A percentile compares a stretch with the other conserved stretches of the same genome.
Conservation (phyloP, 805 yeast species). For the Deakozyma indianensis region DNA sequence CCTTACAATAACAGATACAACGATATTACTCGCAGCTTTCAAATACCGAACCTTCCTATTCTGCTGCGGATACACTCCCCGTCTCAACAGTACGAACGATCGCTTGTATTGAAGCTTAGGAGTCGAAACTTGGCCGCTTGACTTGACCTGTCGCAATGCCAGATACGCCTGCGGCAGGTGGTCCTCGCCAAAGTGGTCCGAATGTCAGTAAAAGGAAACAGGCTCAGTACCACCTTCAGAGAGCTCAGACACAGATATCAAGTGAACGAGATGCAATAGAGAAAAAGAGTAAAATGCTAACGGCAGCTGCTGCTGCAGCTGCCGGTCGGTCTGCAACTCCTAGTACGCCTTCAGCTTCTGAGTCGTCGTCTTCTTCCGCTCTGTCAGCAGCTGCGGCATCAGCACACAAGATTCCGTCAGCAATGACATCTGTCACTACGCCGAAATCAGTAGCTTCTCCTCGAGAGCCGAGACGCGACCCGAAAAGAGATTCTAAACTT, state of each 20-base stretch:
- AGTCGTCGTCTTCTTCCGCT: not conserved
- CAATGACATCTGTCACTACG: not conserved
- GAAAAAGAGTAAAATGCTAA: not conserved
- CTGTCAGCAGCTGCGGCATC: not conserved
- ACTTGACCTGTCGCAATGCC: not conserved
- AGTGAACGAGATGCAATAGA: not conserved
- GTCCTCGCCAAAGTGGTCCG: constrained; percentile 1
- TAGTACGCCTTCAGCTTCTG: not conserved
- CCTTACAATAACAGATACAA: too few relatives aligned
- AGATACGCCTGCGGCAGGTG: not conserved
- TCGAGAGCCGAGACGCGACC: not conserved
- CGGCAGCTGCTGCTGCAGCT: not conserved
- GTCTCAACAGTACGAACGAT: too few relatives aligned
- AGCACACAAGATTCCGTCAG: not conserved
- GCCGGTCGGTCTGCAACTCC: not conserved
- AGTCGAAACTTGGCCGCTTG: too few relatives aligned
- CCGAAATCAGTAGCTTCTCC: not conserved
- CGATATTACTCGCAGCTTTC: too few relatives aligned
- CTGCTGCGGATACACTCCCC: too few relatives aligned
- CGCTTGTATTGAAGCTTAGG: too few relatives aligned
- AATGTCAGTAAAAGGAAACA: constrained; percentile 1
- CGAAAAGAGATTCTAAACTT: too few relatives aligned
- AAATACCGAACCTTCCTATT: too few relatives aligned
- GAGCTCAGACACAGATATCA: not conserved
- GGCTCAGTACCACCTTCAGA: not conserved